These are phyloP conservation scores for Daldinia sp. DNA, from an alignment of 2,329 filamentous ascomycete species.

Conservation along the genomic window DNA sequence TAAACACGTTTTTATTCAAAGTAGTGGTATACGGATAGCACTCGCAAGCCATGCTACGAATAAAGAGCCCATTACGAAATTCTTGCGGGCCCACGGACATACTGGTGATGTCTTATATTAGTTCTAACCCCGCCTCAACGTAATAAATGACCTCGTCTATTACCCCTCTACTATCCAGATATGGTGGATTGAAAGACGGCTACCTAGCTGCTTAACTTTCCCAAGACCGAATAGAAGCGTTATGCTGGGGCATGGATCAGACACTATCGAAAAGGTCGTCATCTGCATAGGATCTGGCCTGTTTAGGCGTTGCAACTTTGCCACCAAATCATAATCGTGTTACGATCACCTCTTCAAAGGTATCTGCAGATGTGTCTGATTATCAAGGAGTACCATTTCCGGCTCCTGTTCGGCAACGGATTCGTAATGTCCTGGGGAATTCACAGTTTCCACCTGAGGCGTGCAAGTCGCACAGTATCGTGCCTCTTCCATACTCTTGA, in stretches of 20 bases:
- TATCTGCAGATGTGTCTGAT: neutral
- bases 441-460: neutral
- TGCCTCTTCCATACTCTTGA: neutral
- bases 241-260: no score
- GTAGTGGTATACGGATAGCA: neutral
- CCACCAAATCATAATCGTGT: neutral
- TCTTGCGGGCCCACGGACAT: neutral
- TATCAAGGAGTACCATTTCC: neutral
- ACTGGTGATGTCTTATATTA: neutral
- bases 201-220: no score
- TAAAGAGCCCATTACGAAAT: neutral
- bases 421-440: neutral
- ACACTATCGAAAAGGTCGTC: no score
- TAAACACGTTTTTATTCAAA: neutral
- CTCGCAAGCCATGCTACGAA: neutral
- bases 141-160: neutral
- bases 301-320: no score
- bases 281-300: no score
- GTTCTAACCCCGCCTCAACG: neutral
- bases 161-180: neutral
- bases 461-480: neutral
- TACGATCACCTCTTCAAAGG: no score
- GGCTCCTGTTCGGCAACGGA: neutral
- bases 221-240: no score
- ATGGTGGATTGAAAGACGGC: neutral